Evolutionary conservation across 345 rosid species (phyloP), one percentile per base, ranked within the genome.

Genomic region (Pugionium dolabratum): DNA sequence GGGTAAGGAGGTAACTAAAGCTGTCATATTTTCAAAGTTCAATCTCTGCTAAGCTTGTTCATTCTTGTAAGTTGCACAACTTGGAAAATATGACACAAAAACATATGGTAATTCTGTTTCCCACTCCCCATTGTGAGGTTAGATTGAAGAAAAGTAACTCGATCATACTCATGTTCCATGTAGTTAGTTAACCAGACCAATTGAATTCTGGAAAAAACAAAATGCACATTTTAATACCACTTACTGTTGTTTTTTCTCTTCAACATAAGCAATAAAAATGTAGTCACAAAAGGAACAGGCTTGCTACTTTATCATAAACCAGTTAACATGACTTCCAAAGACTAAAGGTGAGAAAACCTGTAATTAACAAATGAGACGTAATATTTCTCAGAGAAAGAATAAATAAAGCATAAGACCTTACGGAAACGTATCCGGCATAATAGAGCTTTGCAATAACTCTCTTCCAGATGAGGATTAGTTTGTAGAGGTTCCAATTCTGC

Each of bases 391-490:
- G 30, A 36, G 42, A 66, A 64, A 70, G 73, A 59, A 78, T 44
- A 72, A 70, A 84, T 69, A 83, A 73, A 81, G 89, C 82, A 78
- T 67, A 82, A 90, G 87, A 94, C 99, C 99, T 94, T 90, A 88
- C 97, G 97, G 82, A 94, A 94, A 75, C 97, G 91, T 83, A 90
- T 70, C 79, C 99, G 89, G 79, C 95, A 91, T 68, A 88, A 78
- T 57, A 94, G 73, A 62, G 96, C 89, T 84, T 82, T 89, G 87
- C 97, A 90, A 68, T 80, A 88, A 58, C 91, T 83, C 74, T 88
- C 99, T 82, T 94, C 99, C 79, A 84, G 53, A 36, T 79, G 81
- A 54, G 75, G 71, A 81, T 88, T 77, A 54, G 73, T 47, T 73
- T 90, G 96, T 62, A 94, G 76, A 64, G 97, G 87, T 79, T 94